phyloP scores from a whole-genome alignment of 805 yeast genomes.

The Cyberlindnera xishuangbannaensis region DNA sequence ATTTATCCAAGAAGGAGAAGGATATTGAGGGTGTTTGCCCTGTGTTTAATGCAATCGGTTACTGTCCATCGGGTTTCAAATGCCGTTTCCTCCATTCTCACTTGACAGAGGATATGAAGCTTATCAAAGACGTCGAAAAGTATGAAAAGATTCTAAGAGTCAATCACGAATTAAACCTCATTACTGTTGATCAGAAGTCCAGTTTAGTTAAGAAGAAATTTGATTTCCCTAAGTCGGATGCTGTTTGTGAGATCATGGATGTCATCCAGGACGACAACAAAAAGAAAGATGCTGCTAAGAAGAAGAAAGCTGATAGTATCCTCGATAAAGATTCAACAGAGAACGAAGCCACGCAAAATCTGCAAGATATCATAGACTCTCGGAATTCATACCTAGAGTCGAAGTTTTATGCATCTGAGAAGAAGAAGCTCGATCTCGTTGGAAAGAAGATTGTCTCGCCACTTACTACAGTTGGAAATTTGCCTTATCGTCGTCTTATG shows the following conservation, averaged over 20 bases:
- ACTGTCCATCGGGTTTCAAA: constrained; percentile 87
- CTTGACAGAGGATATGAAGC: constrained; percentile 39
- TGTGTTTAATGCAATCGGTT: constrained; percentile 73
- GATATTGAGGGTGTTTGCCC: constrained; percentile 84
- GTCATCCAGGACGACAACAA: constrained; percentile 38
- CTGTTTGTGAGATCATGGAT: constrained; percentile 60
- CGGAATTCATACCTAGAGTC: constrained; percentile 64
- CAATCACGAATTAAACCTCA: constrained; percentile 61
- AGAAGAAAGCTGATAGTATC: constrained; percentile 15
- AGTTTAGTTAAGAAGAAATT: constrained; percentile 46
- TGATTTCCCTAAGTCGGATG: constrained; percentile 50
- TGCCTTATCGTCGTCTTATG: constrained; percentile 93
- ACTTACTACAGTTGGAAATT: constrained; percentile 93
- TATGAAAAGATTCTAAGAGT: constrained; percentile 29
- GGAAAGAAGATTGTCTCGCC: constrained; percentile 90
- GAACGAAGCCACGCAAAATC: constrained; percentile 12
- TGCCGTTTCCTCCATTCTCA: constrained; percentile 89
- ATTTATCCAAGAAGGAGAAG: constrained; percentile 56
- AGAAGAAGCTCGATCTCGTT: constrained; percentile 61
- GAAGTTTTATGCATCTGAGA: constrained; percentile 73
- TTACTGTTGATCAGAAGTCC: constrained; percentile 36
- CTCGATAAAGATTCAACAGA: background rate
- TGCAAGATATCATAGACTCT: constrained; percentile 28
- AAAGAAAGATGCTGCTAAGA: constrained; percentile 30
- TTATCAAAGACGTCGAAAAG: constrained; percentile 39